phyloP scores from a whole-genome alignment of 1,139 yeast genomes.

The Saccharomyces hybrid region DNA sequence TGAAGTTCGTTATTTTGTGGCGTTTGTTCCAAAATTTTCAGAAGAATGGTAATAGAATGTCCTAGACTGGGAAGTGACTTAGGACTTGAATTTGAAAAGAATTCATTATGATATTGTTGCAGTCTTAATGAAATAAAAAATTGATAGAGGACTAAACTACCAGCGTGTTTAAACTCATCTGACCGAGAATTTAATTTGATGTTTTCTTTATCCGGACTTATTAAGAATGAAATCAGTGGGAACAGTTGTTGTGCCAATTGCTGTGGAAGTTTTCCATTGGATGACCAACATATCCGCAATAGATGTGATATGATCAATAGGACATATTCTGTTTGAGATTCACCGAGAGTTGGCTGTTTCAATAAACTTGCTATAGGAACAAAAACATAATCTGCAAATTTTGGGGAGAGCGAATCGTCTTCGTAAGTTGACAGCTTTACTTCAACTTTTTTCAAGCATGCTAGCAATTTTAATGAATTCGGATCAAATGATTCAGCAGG shows the following conservation, averaged over 20 bases:
- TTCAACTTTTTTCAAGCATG: slow-evolving; percentile 33
- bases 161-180: slow-evolving; percentile 39
- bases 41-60: slow-evolving; percentile 39
- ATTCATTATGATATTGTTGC: slow-evolving; percentile 29
- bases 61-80: slow-evolving; percentile 39
- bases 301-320: slow-evolving; percentile 38
- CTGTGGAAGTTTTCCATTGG: slow-evolving; percentile 33
- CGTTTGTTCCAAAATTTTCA: slow-evolving; percentile 33
- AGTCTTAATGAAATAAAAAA: slow-evolving; percentile 13
- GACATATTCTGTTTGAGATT: slow-evolving; percentile 38
- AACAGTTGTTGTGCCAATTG: slow-evolving; percentile 43
- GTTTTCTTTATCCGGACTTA: slow-evolving; percentile 28
- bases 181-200: slow-evolving; percentile 20
- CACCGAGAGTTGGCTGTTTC: slow-evolving; percentile 39
- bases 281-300: slow-evolving; percentile 42
- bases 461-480: slow-evolving; percentile 26
- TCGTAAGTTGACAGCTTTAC: slow-evolving; percentile 16
- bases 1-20: slow-evolving; percentile 31
- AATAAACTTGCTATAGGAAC: slow-evolving; percentile 51
- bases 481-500: slow-evolving; percentile 33
- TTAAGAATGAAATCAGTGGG: slow-evolving; percentile 41
- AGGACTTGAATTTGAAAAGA: slow-evolving; percentile 30
- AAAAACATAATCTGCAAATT: slow-evolving; percentile 55
- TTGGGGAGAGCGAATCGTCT: slow-evolving; percentile 29
- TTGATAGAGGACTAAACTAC: slow-evolving; percentile 33